Percentiles rank a stretch among this genome's conserved stretches.
Evolutionary conservation across 176 grass and related monocot genomes (phyloP).

Genomic region (Microstegium vimineum): DNA sequence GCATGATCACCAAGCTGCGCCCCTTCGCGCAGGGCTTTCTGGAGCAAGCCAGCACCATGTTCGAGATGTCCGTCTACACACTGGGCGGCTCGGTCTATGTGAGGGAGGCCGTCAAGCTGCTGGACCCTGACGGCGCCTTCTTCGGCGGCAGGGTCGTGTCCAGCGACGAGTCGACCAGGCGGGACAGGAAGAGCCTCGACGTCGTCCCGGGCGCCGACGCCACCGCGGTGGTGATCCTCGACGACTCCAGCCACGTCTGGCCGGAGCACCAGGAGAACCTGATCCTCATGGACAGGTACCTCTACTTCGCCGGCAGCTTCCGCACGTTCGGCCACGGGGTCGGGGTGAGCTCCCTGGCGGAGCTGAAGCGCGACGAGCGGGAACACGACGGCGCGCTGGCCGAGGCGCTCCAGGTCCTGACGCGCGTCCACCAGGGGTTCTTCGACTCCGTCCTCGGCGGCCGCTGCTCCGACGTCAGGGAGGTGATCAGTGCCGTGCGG

Average conservation of each 20-base stretch:
- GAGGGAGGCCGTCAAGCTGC: conserved; percentile 43
- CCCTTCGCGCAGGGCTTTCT: conserved; percentile 55
- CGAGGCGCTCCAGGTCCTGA: conserved; percentile 41
- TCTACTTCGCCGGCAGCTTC: conserved; percentile 49
- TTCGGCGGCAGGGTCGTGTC: conserved; percentile 54
- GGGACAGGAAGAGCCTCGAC: conserved; percentile 53
- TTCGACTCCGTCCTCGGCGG: conserved; percentile 35
- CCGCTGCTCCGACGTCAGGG: conserved; percentile 2
- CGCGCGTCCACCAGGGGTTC: conserved; percentile 44
- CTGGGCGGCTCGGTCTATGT: conserved; percentile 47
- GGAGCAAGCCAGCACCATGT: conserved; percentile 52
- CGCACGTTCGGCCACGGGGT: conserved; percentile 13
- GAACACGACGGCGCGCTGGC: conserved; percentile 52
- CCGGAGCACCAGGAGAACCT: conserved; percentile 53
- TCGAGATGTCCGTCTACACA: conserved; percentile 71
- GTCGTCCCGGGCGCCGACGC: conserved; percentile 43
- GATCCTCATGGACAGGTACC: conserved; percentile 55
- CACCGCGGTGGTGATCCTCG: conserved; percentile 49
- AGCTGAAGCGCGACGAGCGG: conserved; percentile 49
- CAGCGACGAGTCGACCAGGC: conserved; percentile 35
- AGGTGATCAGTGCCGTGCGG: not conserved
- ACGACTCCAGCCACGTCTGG: conserved; percentile 55
- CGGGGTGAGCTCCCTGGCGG: conserved; percentile 34
- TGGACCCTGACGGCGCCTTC: conserved; percentile 56
- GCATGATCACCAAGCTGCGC: conserved; percentile 64